Evolutionary conservation across 495 filamentous ascomycete genomes (phyloP), one percentile per base, ranked within the genome.

Genomic region (Lindgomyces ingoldianus): DNA sequence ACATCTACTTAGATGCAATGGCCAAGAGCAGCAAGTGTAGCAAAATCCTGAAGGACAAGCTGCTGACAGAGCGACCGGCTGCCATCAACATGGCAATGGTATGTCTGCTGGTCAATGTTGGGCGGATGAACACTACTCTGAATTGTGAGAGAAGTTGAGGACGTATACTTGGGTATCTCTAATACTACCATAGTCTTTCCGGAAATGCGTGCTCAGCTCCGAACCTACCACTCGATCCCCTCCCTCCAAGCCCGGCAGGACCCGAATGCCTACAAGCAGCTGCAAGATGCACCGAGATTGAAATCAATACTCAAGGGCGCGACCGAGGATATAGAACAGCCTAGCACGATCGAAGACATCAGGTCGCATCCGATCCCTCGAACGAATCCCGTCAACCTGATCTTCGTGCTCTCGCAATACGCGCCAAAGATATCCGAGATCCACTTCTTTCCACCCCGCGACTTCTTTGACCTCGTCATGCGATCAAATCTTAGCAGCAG

Each of bases 1-100:
- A 98, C 75, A 83, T 98, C 50, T 98, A 98, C 76, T 91, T 98
- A 72, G 93, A 98, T 76, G 91, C 93, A 44, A 98, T 98, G 94
- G 92, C 95, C 6, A 83, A 91, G 76, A 98, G 94, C 76, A 97
- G 91, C 82, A 98, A 98, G 80, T 97, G 93, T 27, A 98, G 94
- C 78, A 97, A 98, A 77, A 95, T 98, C 62, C 81, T 98, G 53
- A 90, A 95, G 73, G 94, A 98, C 70, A 98, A 98, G 80, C 83
- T 98, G 67, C 85, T 96, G 70, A 93, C 85, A 70, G 94, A 98
- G 74, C 88, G 91, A 69, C 85, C 89, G 58, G 91, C 91, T 45
- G 94, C 95, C 27, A 89, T 96, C 73, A 91, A 89, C 72, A 98
- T 98, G 95, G 94, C 94, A 9, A 98, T 98, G 94, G 91, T 98